Evolutionary conservation across 1,284 basidiomycete genomes (phyloP), one percentile per base, ranked within the genome.

Genomic region (Cryptococcus floricola): DNA sequence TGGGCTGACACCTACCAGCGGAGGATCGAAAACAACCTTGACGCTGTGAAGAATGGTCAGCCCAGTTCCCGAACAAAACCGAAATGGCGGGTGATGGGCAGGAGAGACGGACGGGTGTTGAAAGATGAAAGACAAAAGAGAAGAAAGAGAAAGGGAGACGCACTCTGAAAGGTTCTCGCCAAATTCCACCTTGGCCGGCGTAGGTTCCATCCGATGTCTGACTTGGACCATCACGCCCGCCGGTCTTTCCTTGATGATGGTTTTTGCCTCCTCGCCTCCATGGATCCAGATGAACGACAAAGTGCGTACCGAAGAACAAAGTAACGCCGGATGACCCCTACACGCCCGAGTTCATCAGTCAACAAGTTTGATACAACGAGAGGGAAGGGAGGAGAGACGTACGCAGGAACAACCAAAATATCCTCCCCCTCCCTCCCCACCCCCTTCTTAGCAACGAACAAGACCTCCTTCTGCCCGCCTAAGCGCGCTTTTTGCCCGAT

Each of bases 371-470:
- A 14, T 1, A 13, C 52, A 18, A n/a, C 13, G 25, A 23, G 19
- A 7, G 25, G 18, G 19, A 56, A 23, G 18, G 19, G 13, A 45
- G 39, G 18, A 82, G 84, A 73, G 61, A 90, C 88, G 81, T 34
- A 75, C 60, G 86, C 86, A 12, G 85, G 85, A 1, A 91, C 92
- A 3, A 95, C 84, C 39, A 86, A 81, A 9, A 97, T 81, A 31
- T 79, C 80, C 23, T 69, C 57, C 13, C 66, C 64, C 66, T 89
- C 89, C 14, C 68, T 75, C 4, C 71, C 65, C 0, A 77, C 61
- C 60, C 90, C 84, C 69, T 97, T 98, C 42, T 77, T 74, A 0
- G 85, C 85, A 0, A 97, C 89, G 66, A 87, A 95, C 80, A 87
- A 83, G 63, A 81, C 83, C 51, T 82, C 69, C 0, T 75, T 70